These are phyloP conservation scores for Malus sieversii DNA, from an alignment of 306 rosid genomes.

Conservation along the genomic window DNA sequence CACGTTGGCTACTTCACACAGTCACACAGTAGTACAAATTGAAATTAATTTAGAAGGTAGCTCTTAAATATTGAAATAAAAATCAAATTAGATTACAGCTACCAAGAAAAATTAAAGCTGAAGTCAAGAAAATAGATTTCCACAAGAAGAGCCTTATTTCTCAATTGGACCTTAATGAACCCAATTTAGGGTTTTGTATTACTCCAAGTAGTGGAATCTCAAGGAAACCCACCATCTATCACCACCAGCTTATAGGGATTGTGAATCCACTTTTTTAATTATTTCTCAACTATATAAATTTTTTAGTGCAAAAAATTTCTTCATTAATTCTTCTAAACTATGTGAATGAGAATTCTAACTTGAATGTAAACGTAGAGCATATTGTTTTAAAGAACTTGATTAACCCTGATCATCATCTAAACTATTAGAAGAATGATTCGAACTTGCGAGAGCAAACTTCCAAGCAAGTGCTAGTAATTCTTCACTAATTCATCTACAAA, in stretches of 20 bases:
- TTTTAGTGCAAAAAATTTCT: no score
- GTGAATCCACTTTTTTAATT: conserved; percentile 14
- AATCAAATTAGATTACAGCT: conserved; percentile 12
- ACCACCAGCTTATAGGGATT: conserved; percentile 42
- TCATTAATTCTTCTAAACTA: neutral
- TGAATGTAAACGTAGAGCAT: fast-evolving
- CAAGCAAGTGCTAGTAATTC: no score
- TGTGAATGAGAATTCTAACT: neutral
- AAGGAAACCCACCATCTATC: conserved; percentile 23
- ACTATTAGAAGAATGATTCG: neutral
- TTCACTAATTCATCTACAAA: neutral
- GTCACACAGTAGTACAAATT: neutral
- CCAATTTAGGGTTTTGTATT: conserved; percentile 1
- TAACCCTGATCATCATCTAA: no score
- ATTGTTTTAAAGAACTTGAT: no score
- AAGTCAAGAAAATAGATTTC: conserved; percentile 32
- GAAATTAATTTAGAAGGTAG: neutral
- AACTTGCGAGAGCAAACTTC: neutral
- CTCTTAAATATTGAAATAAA: conserved; percentile 14
- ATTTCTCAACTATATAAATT: neutral
- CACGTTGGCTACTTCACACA: neutral
- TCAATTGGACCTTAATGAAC: conserved; percentile 9
- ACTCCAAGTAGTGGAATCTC: conserved; percentile 59
- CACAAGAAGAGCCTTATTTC: neutral
- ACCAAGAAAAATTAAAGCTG: conserved; percentile 35